Conservation (phyloP, 2,329 filamentous ascomycete genomes). For the Sporothrix globosa region DNA sequence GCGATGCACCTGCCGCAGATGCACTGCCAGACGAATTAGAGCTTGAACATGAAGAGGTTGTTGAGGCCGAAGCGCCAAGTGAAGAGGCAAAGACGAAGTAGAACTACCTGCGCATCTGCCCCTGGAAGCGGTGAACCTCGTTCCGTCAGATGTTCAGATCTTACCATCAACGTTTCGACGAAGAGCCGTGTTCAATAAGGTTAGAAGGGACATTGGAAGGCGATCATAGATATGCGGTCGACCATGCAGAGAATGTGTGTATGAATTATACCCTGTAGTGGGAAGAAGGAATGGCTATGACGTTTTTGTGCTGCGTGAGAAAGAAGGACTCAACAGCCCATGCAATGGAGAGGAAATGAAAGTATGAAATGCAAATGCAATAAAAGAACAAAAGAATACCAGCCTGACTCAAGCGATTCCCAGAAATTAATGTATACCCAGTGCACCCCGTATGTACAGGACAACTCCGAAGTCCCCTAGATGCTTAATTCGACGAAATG, state of each 20-base stretch:
- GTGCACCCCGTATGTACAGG: slow-evolving; percentile 1
- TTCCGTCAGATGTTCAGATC: not conserved
- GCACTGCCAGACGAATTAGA: not conserved
- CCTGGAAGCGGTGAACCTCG: not conserved
- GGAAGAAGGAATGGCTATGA: slow-evolving; percentile 15
- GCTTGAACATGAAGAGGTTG: not conserved
- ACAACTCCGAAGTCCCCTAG: not conserved
- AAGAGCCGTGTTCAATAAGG: not conserved
- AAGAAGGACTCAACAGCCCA: not conserved
- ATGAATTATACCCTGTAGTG: slow-evolving; percentile 18
- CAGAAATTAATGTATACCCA: not conserved
- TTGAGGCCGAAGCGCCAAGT: not conserved
- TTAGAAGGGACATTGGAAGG: not conserved
- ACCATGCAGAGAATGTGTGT: slow-evolving; percentile 5
- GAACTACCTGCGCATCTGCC: not conserved
- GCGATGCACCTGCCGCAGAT: not conserved
- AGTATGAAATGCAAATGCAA: not conserved
- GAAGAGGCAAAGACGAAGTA: not conserved
- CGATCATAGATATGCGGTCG: not conserved
- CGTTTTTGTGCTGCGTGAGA: not conserved
- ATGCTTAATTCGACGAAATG: not conserved
- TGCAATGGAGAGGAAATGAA: slow-evolving; percentile 1
- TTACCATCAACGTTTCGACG: not conserved
- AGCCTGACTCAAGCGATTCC: not conserved
- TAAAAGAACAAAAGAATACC: not conserved